Conservation (phyloP, 768 basidiomycete genomes). For the Hortiboletus campestris region DNA sequence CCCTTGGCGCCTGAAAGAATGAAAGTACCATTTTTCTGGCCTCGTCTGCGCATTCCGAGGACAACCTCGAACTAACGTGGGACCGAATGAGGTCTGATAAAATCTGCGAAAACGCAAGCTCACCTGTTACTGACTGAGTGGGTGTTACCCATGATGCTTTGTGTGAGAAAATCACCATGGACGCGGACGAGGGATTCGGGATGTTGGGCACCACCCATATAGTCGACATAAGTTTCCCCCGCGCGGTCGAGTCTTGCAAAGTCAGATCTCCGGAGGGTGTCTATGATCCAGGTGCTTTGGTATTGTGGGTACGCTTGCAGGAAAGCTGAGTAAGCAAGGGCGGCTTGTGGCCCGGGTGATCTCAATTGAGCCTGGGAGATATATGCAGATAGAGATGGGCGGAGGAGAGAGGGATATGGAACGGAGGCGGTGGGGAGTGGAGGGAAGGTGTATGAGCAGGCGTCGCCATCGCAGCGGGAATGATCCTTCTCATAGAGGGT, state of each 20-base stretch:
- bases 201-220: slow-evolving; percentile 81
- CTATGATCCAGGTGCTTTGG: slow-evolving; percentile 66
- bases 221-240: slow-evolving; percentile 80
- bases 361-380: slow-evolving; percentile 24
- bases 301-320: slow-evolving; percentile 51
- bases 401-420: neutral
- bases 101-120: slow-evolving; percentile 1
- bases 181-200: slow-evolving; percentile 74
- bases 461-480: slow-evolving; percentile 9
- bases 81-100: neutral
- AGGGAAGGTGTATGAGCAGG: neutral
- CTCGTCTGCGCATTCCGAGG: slow-evolving; percentile 61
- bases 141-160: slow-evolving; percentile 74
- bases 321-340: slow-evolving; percentile 49
- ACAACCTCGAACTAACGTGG: slow-evolving; percentile 60
- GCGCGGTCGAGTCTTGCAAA: slow-evolving; percentile 55
- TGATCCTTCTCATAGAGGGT: slow-evolving; percentile 35
- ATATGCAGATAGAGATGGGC: slow-evolving; percentile 21
- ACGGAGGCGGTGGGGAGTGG: neutral
- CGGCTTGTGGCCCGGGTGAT: slow-evolving; percentile 35
- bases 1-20: slow-evolving; percentile 73
- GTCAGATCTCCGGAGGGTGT: slow-evolving; percentile 63
- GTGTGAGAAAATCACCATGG: slow-evolving; percentile 66
- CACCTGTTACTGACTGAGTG: slow-evolving; percentile 83
- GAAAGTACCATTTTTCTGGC: slow-evolving; percentile 71